These are phyloP conservation scores for Aspergillus ochraceoroseus DNA, from an alignment of 2,329 filamentous ascomycete species.

Conservation along the genomic window DNA sequence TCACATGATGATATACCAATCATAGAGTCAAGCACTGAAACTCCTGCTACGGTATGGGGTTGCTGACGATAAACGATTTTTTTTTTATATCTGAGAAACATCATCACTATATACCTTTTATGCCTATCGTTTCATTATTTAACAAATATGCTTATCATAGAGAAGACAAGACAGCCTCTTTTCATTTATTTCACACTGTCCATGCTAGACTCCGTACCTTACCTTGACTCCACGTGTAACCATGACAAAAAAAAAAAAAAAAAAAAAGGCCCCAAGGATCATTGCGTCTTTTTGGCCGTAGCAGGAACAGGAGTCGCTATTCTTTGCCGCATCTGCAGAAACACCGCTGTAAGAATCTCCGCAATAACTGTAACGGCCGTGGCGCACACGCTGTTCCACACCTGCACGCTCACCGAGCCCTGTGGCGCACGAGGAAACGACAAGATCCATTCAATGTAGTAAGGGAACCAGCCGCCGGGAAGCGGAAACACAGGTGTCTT, in stretches of 20 bases:
- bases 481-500: conserved; percentile 91
- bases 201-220: no score
- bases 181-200: conserved; percentile 2
- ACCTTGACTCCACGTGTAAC: conserved; percentile 6
- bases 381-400: conserved; percentile 84
- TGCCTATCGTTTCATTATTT: conserved; percentile 6
- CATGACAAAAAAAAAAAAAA: no score
- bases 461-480: conserved; percentile 84
- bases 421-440: conserved; percentile 84
- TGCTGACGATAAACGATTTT: conserved; percentile 49
- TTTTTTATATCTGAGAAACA: conserved; percentile 48
- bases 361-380: conserved; percentile 66
- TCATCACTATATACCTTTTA: conserved; percentile 13
- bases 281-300: conserved; percentile 31
- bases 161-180: neutral
- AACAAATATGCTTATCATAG: no score
- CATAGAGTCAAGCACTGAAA: conserved; percentile 99
- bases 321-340: conserved; percentile 45
- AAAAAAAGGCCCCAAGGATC: no score
- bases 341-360: conserved; percentile 59
- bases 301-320: conserved; percentile 24
- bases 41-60: conserved; percentile 40
- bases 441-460: conserved; percentile 88
- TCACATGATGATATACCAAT: conserved; percentile 85
- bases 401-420: conserved; percentile 87